Percentiles rank a stretch among this genome's conserved stretches.
Conservation (phyloP, 129 eudicot species). For the Glebionis coronaria region DNA sequence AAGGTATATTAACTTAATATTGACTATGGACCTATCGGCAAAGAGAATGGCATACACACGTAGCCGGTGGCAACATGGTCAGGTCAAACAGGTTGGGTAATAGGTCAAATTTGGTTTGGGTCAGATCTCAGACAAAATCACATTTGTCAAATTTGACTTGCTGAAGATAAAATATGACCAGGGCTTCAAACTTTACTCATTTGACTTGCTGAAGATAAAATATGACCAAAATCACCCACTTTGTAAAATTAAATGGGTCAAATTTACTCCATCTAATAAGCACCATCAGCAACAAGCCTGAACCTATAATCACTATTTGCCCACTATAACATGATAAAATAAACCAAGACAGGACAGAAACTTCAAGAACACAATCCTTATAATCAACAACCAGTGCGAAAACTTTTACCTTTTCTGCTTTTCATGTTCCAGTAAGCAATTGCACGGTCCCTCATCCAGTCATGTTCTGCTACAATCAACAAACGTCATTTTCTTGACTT, state of each 20-base stretch:
- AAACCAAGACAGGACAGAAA: conserved; percentile 57
- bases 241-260: background rate
- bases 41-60: too few relatives aligned
- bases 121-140: too few relatives aligned
- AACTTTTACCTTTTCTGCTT: background rate
- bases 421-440: background rate
- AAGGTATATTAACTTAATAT: too few relatives aligned
- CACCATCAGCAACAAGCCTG: background rate
- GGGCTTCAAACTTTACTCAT: background rate
- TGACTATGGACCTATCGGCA: too few relatives aligned
- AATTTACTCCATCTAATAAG: background rate
- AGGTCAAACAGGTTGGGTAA: too few relatives aligned
- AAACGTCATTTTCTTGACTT: too few relatives aligned
- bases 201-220: background rate
- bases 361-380: conserved; percentile 13
- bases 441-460: background rate
- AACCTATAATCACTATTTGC: background rate
- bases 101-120: too few relatives aligned
- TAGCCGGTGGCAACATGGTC: too few relatives aligned
- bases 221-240: background rate
- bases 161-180: background rate
- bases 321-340: conserved; percentile 25
- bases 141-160: too few relatives aligned
- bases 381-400: background rate
- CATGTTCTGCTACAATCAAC: background rate